Base-by-base conservation (phyloP, 139 green algal genomes). In the Diplosphaera chodatii region DNA sequence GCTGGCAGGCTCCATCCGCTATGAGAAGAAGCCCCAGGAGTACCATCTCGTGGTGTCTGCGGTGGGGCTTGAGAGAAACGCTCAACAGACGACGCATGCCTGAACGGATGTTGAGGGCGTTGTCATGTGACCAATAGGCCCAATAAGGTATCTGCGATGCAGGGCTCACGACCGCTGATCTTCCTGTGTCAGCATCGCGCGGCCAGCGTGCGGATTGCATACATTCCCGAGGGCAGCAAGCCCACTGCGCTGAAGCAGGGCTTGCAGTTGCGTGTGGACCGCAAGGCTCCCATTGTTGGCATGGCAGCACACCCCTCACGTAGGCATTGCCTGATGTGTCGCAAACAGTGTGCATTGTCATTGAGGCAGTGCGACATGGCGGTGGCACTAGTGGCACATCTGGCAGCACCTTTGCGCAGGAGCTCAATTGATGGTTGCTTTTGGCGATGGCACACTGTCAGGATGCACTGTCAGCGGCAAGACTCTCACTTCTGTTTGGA, bases 261-360 rank as follows among this genome's bases (percentile, higher is more conserved):
- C 4, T 18, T 31, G 18, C 63, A 68, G 40, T 64, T 79, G 30
- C 66, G 56, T 22, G 31, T n/a, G 0, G 74, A 79, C 68, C 62
- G 40, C 32, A 79, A 75, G 63, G 74, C 67, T 68, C 74, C 74
- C 28, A 79, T 79, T 41, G 41, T 79, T 22, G 68, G 68, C 3
- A 40, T 79, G 32, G 64, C 74, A 30, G 30, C 63, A 21, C 23
- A 48, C 64, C 63, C 68, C 5, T 59, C 48, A 27, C 13, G 48
- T 59, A 18, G n/a, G n/a, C n/a, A n/a, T n/a, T n/a, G n/a, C n/a
- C n/a, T n/a, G n/a, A n/a, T n/a, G n/a, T n/a, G n/a, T n/a, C n/a
- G n/a, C n/a, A n/a, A n/a, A n/a, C n/a, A n/a, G n/a, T n/a, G n/a
- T n/a, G n/a, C n/a, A n/a, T n/a, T n/a, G n/a, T n/a, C n/a, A n/a